Percentiles rank a stretch among this genome's conserved stretches.
Evolutionary conservation across 306 rosid genomes (phyloP).

Genomic region (Quercus parvula): DNA sequence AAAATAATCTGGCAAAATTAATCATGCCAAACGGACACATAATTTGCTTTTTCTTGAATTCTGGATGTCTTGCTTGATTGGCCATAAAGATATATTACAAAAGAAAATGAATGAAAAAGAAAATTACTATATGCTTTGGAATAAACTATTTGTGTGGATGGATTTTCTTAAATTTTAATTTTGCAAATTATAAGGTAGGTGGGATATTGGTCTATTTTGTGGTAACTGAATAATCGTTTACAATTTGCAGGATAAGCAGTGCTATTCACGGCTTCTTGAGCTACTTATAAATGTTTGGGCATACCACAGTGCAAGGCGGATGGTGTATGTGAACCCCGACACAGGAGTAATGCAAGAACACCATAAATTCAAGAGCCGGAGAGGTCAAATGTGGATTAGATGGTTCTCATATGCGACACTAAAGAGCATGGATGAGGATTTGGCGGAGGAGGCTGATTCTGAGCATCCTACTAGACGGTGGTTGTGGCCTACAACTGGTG

Average conservation of each 20-base stretch:
- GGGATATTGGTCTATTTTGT: constrained; percentile 1
- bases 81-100: neutral
- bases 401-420: constrained; percentile 73
- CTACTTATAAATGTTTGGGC: constrained; percentile 88
- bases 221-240: neutral
- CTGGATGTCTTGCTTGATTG: neutral
- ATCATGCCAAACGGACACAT: neutral
- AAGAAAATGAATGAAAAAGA: neutral
- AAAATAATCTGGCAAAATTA: neutral
- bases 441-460: constrained; percentile 71
- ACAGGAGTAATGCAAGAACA: constrained; percentile 84
- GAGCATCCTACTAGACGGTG: constrained; percentile 56
- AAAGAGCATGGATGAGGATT: constrained; percentile 94
- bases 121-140: neutral
- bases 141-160: neutral
- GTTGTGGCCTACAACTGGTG: constrained; percentile 97
- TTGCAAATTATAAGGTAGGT: neutral
- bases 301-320: constrained; percentile 83
- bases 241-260: constrained; percentile 74
- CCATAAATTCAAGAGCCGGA: constrained; percentile 65
- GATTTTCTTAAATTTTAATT: neutral
- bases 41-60: neutral
- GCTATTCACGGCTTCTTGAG: constrained; percentile 89
- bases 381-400: constrained; percentile 82
- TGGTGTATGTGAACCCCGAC: constrained; percentile 75